Percentiles rank a stretch among this genome's conserved stretches.
Conservation (phyloP, 495 filamentous ascomycete genomes). For the Sordaria brevicollis region DNA sequence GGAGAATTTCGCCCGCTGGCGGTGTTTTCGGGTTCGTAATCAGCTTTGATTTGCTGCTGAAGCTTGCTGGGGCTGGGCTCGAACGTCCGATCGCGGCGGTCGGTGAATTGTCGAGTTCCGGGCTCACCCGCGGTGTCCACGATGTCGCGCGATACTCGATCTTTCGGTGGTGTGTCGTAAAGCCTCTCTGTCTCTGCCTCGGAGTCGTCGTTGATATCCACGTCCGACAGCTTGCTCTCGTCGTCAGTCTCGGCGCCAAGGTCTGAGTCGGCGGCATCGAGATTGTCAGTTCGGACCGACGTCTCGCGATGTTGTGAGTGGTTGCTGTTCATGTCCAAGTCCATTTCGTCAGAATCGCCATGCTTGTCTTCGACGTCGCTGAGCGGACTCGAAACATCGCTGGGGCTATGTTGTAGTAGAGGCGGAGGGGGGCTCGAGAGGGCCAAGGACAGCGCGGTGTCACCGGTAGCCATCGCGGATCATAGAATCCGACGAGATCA, state of each 20-base stretch:
- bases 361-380: slow-evolving; percentile 83
- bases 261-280: slow-evolving; percentile 25
- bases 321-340: slow-evolving; percentile 25
- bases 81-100: slow-evolving; percentile 27
- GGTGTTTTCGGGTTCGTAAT: slow-evolving; percentile 23
- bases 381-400: slow-evolving; percentile 53
- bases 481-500: slow-evolving; percentile 7
- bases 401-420: slow-evolving; percentile 24
- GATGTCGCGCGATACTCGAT: slow-evolving; percentile 52
- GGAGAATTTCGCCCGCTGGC: slow-evolving; percentile 29
- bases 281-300: neutral
- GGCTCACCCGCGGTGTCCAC: slow-evolving; percentile 33
- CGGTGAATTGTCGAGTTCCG: slow-evolving; percentile 22
- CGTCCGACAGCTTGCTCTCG: slow-evolving; percentile 38
- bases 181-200: slow-evolving; percentile 96
- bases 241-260: slow-evolving; percentile 19
- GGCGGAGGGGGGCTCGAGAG: slow-evolving; percentile 36
- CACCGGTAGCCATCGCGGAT: slow-evolving; percentile 35
- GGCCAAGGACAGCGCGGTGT: slow-evolving; percentile 32
- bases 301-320: neutral
- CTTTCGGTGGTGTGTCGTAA: slow-evolving; percentile 80
- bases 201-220: slow-evolving; percentile 80
- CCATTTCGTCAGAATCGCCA: slow-evolving; percentile 34
- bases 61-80: slow-evolving; percentile 62
- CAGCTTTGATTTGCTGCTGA: slow-evolving; percentile 32